Conservation (phyloP, 2,329 filamentous ascomycete species). For the Calonectria leucothoes region DNA sequence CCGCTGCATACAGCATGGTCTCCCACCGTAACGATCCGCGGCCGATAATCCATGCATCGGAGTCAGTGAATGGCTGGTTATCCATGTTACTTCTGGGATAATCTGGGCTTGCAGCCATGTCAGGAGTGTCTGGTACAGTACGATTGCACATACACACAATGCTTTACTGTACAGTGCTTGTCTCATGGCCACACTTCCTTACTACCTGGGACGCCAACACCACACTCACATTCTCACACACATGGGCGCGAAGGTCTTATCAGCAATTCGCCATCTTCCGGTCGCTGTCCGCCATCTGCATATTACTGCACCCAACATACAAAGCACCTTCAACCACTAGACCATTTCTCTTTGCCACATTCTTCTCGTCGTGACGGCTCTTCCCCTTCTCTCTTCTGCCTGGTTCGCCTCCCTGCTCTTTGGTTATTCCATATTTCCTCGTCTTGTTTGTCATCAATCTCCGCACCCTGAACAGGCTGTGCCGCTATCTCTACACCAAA, state of each 20-base stretch:
- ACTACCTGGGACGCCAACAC: constrained; percentile 11
- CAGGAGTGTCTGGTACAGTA: constrained; percentile 19
- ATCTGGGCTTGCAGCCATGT: background rate
- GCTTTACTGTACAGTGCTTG: constrained; percentile 15
- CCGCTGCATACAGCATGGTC: constrained; percentile 30
- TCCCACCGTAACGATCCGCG: constrained; percentile 21
- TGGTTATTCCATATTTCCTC: background rate
- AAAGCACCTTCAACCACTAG: background rate
- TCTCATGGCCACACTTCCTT: constrained; percentile 3
- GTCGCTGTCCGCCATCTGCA: constrained; percentile 31
- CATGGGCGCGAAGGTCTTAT: constrained; percentile 30
- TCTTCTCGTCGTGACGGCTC: constrained; percentile 3
- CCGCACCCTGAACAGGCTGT: constrained; percentile 18
- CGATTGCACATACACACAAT: background rate
- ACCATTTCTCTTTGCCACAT: constrained; percentile 5
- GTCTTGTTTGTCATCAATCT: constrained; percentile 13
- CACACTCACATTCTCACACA: background rate
- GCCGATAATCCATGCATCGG: constrained; percentile 22
- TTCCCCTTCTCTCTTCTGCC: background rate
- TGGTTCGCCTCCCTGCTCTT: background rate
- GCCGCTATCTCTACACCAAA: constrained; percentile 25
- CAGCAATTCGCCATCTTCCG: constrained; percentile 36
- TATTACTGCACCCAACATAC: constrained; percentile 24
- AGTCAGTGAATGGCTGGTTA: constrained; percentile 5
- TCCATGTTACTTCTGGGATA: background rate